These are phyloP conservation scores for Tuber borchii DNA, from an alignment of 495 filamentous ascomycete genomes.

Conservation along the genomic window DNA sequence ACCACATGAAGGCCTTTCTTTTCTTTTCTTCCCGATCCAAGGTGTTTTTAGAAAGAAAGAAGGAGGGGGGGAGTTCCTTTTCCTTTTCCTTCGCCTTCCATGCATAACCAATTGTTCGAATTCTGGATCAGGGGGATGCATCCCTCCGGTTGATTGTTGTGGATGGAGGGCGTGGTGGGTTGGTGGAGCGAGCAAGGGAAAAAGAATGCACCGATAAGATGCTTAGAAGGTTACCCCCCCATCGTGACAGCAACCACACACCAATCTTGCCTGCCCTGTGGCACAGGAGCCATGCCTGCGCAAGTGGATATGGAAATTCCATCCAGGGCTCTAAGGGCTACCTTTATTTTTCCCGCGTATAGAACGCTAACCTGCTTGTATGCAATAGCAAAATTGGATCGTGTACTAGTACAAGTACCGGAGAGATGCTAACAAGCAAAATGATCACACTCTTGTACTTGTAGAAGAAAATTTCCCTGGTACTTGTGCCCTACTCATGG, in stretches of 20 bases:
- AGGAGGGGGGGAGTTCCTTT: background rate
- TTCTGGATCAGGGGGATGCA: constrained; percentile 5
- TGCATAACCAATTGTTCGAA: background rate
- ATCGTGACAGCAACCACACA: background rate
- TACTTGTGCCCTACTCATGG: background rate
- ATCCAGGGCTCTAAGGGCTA: background rate
- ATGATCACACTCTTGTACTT: too few relatives aligned
- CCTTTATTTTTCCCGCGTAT: background rate
- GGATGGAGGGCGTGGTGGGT: background rate
- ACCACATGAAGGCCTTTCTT: background rate
- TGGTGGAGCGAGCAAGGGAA: background rate
- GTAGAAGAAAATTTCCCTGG: too few relatives aligned
- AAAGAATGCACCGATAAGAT: background rate
- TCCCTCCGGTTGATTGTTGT: background rate
- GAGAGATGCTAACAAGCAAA: too few relatives aligned
- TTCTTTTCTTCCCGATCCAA: background rate
- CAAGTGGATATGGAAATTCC: background rate
- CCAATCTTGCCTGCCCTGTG: background rate
- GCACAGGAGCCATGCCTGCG: background rate
- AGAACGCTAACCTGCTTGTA: background rate
- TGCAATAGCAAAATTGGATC: background rate
- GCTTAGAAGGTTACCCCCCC: background rate
- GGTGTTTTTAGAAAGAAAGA: background rate
- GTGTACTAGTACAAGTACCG: background rate
- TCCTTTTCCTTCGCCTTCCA: background rate